Percentiles rank a stretch among this genome's conserved stretches.
phyloP scores from a whole-genome alignment of 2,329 filamentous ascomycete species.

The Graphiopsis chlorocephala region DNA sequence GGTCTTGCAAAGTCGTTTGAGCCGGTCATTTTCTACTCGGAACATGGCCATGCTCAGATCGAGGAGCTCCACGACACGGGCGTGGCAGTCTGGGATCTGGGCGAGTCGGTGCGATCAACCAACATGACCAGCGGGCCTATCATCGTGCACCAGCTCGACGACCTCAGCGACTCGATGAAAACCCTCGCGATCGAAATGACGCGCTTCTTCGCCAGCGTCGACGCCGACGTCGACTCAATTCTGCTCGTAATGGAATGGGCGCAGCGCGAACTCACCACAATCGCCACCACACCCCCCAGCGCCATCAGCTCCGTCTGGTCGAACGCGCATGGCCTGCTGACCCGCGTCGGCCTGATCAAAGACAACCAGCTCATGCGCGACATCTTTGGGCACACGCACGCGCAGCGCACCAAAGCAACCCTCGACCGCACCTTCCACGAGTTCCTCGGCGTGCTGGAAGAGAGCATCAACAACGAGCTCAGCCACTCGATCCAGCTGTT shows the following conservation, averaged over 20 bases:
- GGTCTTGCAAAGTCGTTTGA: conserved; percentile 88
- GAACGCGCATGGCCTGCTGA: conserved; percentile 77
- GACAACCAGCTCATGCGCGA: conserved; percentile 56
- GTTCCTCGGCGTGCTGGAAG: conserved; percentile 82
- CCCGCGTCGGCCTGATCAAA: conserved; percentile 50
- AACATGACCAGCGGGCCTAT: conserved; percentile 88
- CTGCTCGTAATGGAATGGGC: conserved; percentile 97
- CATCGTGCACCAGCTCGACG: conserved; percentile 82
- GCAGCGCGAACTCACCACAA: conserved; percentile 72
- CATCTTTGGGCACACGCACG: conserved; percentile 75
- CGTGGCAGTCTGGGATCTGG: conserved; percentile 90
- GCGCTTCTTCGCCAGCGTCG: conserved; percentile 88
- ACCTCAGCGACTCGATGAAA: conserved; percentile 80
- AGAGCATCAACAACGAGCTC: conserved; percentile 81
- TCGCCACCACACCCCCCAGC: conserved; percentile 61
- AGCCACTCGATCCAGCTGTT: conserved; percentile 78
- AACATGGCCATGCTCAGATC: conserved; percentile 82
- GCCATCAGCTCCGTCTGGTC: conserved; percentile 73
- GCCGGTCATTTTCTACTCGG: conserved; percentile 90
- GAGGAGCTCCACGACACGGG: conserved; percentile 86
- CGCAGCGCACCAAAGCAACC: conserved; percentile 75
- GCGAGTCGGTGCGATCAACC: conserved; percentile 81
- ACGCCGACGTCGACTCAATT: conserved; percentile 89
- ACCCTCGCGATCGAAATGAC: conserved; percentile 81
- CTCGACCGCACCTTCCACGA: conserved; percentile 86